phyloP scores from a whole-genome alignment of 441 rosid species.

The Pelargonium citronellum region DNA sequence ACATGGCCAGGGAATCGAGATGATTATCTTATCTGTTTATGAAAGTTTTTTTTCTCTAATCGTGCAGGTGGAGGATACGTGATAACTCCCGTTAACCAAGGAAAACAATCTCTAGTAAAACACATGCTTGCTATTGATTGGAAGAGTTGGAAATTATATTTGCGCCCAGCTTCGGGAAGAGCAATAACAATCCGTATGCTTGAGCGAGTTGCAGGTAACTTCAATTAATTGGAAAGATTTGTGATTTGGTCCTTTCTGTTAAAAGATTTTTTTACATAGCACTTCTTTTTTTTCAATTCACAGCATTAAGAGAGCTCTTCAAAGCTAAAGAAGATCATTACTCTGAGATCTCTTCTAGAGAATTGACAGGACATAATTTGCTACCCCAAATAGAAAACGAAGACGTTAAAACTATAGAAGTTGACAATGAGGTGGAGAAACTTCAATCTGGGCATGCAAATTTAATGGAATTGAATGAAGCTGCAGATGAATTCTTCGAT shows the following conservation, averaged over 20 bases:
- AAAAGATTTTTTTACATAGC: background rate
- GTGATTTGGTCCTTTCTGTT: background rate
- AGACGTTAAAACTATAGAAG: slow-evolving; percentile 26
- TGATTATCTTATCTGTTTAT: background rate
- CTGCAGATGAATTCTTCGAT: slow-evolving; percentile 85
- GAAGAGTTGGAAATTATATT: slow-evolving; percentile 71
- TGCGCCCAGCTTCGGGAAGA: slow-evolving; percentile 56
- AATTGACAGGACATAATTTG: slow-evolving; percentile 28
- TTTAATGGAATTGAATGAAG: slow-evolving; percentile 51
- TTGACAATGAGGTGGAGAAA: slow-evolving; percentile 42
- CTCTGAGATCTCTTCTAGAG: slow-evolving; percentile 34
- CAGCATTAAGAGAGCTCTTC: slow-evolving; percentile 76
- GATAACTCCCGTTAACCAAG: slow-evolving; percentile 61
- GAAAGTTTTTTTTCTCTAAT: background rate
- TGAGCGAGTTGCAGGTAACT: slow-evolving; percentile 68
- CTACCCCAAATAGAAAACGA: slow-evolving; percentile 26
- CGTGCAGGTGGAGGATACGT: slow-evolving; percentile 89
- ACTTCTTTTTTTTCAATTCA: slow-evolving; percentile 15
- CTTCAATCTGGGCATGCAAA: slow-evolving; percentile 33
- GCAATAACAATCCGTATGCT: slow-evolving; percentile 70
- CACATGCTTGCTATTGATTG: slow-evolving; percentile 94
- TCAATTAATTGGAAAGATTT: background rate
- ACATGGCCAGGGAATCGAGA: too few relatives aligned
- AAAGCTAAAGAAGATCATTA: slow-evolving; percentile 49
- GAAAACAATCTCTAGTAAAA: slow-evolving; percentile 64